Percentiles rank a stretch among this genome's conserved stretches.
Evolutionary conservation across 177 flowering plant species (phyloP).

Genomic region (Vitis hybrid): DNA sequence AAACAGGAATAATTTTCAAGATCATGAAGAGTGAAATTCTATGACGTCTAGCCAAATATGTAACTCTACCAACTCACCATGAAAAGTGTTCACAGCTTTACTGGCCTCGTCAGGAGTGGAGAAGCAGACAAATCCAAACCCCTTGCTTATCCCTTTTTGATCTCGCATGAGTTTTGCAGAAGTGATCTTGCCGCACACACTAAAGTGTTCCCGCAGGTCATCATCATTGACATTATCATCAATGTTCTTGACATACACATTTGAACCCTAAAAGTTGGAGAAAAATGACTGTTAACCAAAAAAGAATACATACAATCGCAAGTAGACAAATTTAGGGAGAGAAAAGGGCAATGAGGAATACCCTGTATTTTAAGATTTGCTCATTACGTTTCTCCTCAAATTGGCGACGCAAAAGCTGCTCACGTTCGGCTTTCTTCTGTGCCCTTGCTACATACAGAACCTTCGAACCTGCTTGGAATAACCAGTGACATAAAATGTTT

Average conservation of each 20-base stretch:
- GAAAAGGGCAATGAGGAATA: slow-evolving; percentile 5
- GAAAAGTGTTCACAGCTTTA: slow-evolving; percentile 66
- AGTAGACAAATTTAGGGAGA: neutral
- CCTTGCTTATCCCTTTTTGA: slow-evolving; percentile 73
- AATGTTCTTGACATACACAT: slow-evolving; percentile 84
- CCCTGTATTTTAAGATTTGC: slow-evolving; percentile 61
- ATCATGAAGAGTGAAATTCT: neutral
- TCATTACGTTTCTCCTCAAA: slow-evolving; percentile 78
- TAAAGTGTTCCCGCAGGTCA: slow-evolving; percentile 60
- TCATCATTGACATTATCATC: slow-evolving; percentile 69
- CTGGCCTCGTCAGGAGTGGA: slow-evolving; percentile 78
- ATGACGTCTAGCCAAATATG: neutral
- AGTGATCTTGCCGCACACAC: slow-evolving; percentile 75
- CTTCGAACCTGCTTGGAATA: slow-evolving; percentile 55
- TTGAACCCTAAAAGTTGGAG: slow-evolving; percentile 53
- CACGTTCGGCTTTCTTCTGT: slow-evolving; percentile 84
- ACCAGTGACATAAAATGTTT: neutral
- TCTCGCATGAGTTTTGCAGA: slow-evolving; percentile 80
- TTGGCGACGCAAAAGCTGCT: slow-evolving; percentile 51
- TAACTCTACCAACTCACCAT: slow-evolving; percentile 45
- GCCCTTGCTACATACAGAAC: slow-evolving; percentile 79
- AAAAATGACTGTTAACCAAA: neutral
- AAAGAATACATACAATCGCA: neutral
- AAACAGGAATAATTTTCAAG: neutral
- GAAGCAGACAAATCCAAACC: slow-evolving; percentile 95